These are phyloP conservation scores for Thymus mandschuricus DNA, from an alignment of 257 asterid species.

Conservation along the genomic window DNA sequence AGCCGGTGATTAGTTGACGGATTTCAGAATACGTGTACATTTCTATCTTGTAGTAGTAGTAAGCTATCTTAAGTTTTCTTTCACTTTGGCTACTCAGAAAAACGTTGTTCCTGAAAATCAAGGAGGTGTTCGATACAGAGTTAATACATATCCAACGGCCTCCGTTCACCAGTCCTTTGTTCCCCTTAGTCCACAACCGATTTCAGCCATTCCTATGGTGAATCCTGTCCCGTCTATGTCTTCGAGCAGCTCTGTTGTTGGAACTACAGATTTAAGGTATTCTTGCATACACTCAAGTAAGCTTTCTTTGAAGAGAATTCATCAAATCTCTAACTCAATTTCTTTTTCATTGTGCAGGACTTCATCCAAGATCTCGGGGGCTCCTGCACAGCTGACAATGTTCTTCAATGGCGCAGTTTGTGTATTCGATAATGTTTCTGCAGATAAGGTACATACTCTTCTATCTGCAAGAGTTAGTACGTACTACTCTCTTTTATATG, in stretches of 20 bases:
- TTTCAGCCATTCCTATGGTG: slow-evolving; percentile 35
- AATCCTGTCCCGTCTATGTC: slow-evolving; percentile 39
- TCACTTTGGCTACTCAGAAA: slow-evolving; percentile 42
- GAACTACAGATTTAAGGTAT: slow-evolving; percentile 72
- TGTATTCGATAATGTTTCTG: slow-evolving; percentile 70
- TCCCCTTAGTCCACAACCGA: slow-evolving; percentile 40
- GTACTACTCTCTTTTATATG: background rate
- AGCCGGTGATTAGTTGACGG: no score
- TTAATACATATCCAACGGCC: slow-evolving; percentile 43
- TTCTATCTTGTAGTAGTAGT: background rate
- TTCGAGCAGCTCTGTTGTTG: slow-evolving; percentile 47
- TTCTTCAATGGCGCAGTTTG: slow-evolving; percentile 85
- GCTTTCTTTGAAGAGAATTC: background rate
- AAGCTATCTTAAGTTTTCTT: background rate
- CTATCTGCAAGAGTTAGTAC: slow-evolving; percentile 3
- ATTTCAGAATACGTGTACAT: background rate
- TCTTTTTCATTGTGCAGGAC: slow-evolving; percentile 41
- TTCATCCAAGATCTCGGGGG: slow-evolving; percentile 40
- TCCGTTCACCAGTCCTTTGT: slow-evolving; percentile 25
- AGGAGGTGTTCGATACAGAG: slow-evolving; percentile 45
- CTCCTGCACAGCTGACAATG: slow-evolving; percentile 80
- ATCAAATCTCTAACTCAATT: slow-evolving; percentile 17
- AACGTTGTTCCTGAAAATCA: slow-evolving; percentile 46
- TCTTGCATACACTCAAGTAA: background rate
- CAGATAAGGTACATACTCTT: slow-evolving; percentile 59